Percentiles rank a stretch among this genome's conserved stretches.
Evolutionary conservation across 257 asterid genomes (phyloP).

Genomic region (Eucommia ulmoides): DNA sequence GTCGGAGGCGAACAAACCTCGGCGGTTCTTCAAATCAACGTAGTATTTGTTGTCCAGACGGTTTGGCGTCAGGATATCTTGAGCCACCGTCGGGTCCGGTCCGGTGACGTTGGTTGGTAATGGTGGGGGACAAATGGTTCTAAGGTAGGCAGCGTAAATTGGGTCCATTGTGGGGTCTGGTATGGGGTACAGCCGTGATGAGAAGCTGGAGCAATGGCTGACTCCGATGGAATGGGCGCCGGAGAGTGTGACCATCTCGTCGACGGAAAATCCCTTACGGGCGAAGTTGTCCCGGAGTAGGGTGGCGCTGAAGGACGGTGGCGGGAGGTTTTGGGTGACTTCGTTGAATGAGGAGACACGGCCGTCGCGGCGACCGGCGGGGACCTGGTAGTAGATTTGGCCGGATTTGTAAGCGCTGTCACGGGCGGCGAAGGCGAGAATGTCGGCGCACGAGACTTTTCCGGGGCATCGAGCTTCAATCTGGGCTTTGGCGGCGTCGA

Average conservation of each 20-base stretch:
- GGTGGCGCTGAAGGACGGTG: conserved; percentile 4
- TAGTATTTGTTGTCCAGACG: conserved; percentile 29
- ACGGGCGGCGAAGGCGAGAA: conserved; percentile 28
- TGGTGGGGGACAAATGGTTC: conserved; percentile 5
- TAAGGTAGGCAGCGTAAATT: conserved; percentile 8
- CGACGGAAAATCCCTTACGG: conserved; percentile 20
- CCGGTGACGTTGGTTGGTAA: background rate
- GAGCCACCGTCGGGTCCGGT: conserved; percentile 10
- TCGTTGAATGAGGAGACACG: conserved; percentile 12
- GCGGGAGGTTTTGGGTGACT: conserved; percentile 15
- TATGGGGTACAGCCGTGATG: conserved; percentile 8
- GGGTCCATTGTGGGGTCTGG: conserved; percentile 26
- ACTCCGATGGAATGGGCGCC: conserved; percentile 42
- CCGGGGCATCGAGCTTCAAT: conserved; percentile 27
- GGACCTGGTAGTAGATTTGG: conserved; percentile 21
- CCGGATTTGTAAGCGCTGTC: conserved; percentile 21
- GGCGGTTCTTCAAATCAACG: conserved; percentile 5
- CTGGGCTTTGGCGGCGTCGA: conserved; percentile 23
- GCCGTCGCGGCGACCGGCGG: conserved; percentile 33
- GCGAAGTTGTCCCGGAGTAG: conserved; percentile 19
- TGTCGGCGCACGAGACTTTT: conserved; percentile 34
- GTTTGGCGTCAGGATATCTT: conserved; percentile 25
- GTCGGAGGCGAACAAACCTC: conserved; percentile 28
- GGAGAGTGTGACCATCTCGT: conserved; percentile 36
- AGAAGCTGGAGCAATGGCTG: conserved; percentile 21